Evolutionary conservation across 805 yeast genomes (phyloP).

Genomic region (Suhomyces kilbournensis): DNA sequence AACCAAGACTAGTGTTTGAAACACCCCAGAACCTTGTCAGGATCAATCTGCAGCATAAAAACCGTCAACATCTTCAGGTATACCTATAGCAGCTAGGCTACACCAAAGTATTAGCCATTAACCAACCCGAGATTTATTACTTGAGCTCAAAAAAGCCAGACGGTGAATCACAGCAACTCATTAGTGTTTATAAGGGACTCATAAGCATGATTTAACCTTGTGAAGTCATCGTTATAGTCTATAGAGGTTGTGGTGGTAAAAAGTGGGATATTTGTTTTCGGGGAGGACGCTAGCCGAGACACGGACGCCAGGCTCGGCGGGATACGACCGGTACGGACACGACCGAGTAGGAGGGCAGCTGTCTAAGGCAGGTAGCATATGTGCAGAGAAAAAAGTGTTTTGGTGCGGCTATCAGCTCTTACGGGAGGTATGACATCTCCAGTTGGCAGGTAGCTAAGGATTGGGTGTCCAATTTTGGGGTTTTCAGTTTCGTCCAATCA

Average conservation of each 20-base stretch:
- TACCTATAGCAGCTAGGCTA: background rate
- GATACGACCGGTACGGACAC: background rate
- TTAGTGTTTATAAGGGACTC: background rate
- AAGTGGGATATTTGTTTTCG: background rate
- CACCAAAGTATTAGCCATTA: background rate
- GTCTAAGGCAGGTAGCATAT: background rate
- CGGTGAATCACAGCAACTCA: background rate
- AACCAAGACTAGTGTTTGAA: background rate
- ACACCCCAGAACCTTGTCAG: background rate
- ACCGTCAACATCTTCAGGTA: background rate
- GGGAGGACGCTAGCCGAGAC: background rate
- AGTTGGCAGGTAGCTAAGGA: too few relatives aligned
- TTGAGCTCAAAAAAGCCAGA: background rate
- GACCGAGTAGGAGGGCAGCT: background rate
- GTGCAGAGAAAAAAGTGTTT: too few relatives aligned
- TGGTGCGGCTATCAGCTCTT: too few relatives aligned
- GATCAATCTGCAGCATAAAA: background rate
- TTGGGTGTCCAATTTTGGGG: too few relatives aligned
- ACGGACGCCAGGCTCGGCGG: background rate
- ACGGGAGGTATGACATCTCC: too few relatives aligned
- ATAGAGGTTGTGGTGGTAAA: background rate
- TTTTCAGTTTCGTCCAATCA: constrained; percentile 15
- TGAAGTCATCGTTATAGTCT: background rate
- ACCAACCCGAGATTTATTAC: background rate
- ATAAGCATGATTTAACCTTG: background rate